A percentile compares a stretch with the other conserved stretches of the same genome.
Evolutionary conservation across 2,329 filamentous ascomycete species (phyloP).

Genomic region (Lecanosticta acicola): DNA sequence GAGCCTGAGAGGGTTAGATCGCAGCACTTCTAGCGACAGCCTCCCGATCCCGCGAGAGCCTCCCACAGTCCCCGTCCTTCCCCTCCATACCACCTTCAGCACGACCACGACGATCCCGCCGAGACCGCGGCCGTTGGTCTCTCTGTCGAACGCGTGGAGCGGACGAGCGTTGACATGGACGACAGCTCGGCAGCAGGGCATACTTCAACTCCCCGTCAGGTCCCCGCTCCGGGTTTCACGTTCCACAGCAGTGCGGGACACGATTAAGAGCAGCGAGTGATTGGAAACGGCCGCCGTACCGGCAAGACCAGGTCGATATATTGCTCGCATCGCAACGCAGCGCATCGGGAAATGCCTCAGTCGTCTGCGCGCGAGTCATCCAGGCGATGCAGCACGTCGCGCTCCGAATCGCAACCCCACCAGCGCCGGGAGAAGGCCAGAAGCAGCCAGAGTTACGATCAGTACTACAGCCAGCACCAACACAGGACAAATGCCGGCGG

Average conservation of each 20-base stretch:
- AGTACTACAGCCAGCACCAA: neutral
- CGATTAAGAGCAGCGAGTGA: neutral
- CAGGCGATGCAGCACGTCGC: neutral
- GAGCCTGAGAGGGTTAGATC: too few relatives aligned
- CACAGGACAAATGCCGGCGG: neutral
- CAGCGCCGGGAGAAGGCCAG: conserved; percentile 24
- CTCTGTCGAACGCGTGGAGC: too few relatives aligned
- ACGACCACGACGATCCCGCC: too few relatives aligned
- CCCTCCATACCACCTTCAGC: too few relatives aligned
- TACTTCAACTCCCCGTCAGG: too few relatives aligned
- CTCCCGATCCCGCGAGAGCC: too few relatives aligned
- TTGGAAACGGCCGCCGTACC: neutral
- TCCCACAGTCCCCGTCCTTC: too few relatives aligned
- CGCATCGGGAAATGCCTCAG: neutral
- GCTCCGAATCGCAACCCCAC: conserved; percentile 11
- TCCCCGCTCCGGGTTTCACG: neutral
- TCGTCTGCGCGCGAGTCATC: conserved; percentile 6
- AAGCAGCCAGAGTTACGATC: conserved; percentile 20
- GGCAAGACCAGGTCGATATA: neutral
- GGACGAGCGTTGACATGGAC: too few relatives aligned
- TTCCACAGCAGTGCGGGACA: neutral
- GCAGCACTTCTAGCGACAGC: too few relatives aligned
- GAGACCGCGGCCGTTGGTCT: too few relatives aligned
- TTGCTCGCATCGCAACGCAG: neutral
- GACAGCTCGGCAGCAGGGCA: too few relatives aligned